Percentiles rank a stretch among this genome's conserved stretches.
These are phyloP conservation scores for Lentinula edodes DNA, from an alignment of 768 basidiomycete genomes.

Conservation along the genomic window DNA sequence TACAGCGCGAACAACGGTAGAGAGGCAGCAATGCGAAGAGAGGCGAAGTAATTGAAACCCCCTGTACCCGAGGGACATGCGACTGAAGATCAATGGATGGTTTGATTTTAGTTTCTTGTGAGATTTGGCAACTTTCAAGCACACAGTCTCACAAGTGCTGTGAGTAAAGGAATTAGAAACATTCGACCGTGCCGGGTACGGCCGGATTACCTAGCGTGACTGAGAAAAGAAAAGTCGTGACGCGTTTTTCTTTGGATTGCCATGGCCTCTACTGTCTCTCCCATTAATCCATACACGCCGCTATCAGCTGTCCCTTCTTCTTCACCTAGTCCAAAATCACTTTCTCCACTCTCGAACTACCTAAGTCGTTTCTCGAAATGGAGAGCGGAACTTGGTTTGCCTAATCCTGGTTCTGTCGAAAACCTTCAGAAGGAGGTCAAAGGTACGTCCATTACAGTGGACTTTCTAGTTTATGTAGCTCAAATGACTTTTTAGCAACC, in stretches of 20 bases:
- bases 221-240: neutral
- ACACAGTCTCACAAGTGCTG: too few species aligned
- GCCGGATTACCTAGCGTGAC: neutral
- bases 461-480: constrained; percentile 4
- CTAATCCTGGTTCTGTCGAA: constrained; percentile 91
- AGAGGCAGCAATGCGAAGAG: too few species aligned
- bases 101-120: too few species aligned
- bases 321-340: neutral
- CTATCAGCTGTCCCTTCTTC: constrained; percentile 9
- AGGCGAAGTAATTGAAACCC: too few species aligned
- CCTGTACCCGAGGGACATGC: neutral
- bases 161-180: neutral
- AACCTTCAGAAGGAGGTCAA: constrained; percentile 92
- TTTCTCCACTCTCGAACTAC: constrained; percentile 51
- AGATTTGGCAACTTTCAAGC: too few species aligned
- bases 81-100: too few species aligned
- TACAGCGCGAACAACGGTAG: too few species aligned
- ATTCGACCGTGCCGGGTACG: neutral
- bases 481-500: constrained; percentile 50
- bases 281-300: constrained; percentile 30
- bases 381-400: constrained; percentile 75
- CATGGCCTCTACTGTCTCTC: constrained; percentile 42
- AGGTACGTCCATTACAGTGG: constrained; percentile 39
- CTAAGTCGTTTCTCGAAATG: constrained; percentile 76
- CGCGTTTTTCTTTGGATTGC: constrained; percentile 9